Base-by-base conservation (phyloP, 352 stramenopile species). In the Phytophthora lateralis region DNA sequence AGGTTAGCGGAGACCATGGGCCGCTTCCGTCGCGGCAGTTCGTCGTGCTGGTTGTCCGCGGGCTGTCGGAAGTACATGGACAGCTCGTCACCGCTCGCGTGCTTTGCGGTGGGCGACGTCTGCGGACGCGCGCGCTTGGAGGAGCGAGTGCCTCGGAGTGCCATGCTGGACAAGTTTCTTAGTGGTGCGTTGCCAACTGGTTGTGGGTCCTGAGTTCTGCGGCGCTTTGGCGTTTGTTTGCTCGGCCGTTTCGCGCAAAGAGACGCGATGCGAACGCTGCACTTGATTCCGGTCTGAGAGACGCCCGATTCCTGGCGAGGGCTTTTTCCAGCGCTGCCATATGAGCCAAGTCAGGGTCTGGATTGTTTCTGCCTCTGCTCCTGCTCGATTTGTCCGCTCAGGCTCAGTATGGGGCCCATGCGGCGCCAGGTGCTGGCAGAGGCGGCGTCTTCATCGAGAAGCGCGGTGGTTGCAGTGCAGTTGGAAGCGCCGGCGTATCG, bases 1-100 rank as follows among this genome's bases (percentile, higher is more conserved):
- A 92, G 58, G 58, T 88, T 85, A 18, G 76, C 67, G 61, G 73
- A 55, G 18, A 88, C 43, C 71, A 85, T 85, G 8, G 75, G 45
- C 11, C 81, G 77, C 60, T 92, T 92, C n/a, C 71, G 77, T 26
- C 68, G 71, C 49, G 55, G 55, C 26, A 51, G 47, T 24, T 62
- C 43, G 32, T 69, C 67, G 14, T 59, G 34, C n/a, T 43, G 37
- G 43, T 48, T 59, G 20, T 71, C 55, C 20, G 46, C 43, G 6
- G 48, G 30, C 50, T 45, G 61, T 29, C 37, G 32, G 42, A 57
- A 59, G 30, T 64, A 63, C 54, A 64, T 30, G 44, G 42, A 32
- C 47, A 64, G 1, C 11, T 68, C 58, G 58, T 73, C 59, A 17
- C 53, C 38, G 27, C 29, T 65, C 27, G 47, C 53, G 15, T 64